Conservation (phyloP, 306 rosid species). For the Pachyrhizus erosus region DNA sequence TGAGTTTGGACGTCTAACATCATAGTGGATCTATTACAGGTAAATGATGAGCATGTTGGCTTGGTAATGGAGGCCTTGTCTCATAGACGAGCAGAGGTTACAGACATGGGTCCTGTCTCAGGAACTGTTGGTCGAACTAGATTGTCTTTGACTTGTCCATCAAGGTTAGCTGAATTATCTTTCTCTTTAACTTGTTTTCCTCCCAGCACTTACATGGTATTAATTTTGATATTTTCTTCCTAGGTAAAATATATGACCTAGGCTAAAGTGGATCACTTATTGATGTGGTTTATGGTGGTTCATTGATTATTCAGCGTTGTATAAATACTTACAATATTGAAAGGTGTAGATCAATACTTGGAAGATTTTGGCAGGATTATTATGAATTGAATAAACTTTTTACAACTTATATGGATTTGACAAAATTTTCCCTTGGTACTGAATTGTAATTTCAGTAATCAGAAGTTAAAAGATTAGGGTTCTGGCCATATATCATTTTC, state of each 20-base stretch:
- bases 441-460: no score
- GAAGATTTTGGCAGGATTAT: no score
- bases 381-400: no score
- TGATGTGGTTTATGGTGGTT: no score
- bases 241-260: neutral
- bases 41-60: constrained; percentile 96
- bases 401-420: no score
- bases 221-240: neutral
- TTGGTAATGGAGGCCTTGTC: constrained; percentile 96
- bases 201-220: neutral
- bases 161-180: constrained; percentile 64
- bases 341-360: no score
- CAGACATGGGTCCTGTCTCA: constrained; percentile 96
- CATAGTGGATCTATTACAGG: constrained; percentile 54
- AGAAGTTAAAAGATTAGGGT: no score
- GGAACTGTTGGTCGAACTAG: constrained; percentile 88
- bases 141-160: constrained; percentile 87
- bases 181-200: constrained; percentile 3
- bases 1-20: constrained; percentile 29
- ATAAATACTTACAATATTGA: no score
- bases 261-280: no score
- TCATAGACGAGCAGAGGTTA: constrained; percentile 90
- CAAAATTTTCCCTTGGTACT: no score
- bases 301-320: no score
- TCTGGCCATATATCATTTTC: no score